phyloP scores from a whole-genome alignment of 305 asterid species.

The Withania somnifera region DNA sequence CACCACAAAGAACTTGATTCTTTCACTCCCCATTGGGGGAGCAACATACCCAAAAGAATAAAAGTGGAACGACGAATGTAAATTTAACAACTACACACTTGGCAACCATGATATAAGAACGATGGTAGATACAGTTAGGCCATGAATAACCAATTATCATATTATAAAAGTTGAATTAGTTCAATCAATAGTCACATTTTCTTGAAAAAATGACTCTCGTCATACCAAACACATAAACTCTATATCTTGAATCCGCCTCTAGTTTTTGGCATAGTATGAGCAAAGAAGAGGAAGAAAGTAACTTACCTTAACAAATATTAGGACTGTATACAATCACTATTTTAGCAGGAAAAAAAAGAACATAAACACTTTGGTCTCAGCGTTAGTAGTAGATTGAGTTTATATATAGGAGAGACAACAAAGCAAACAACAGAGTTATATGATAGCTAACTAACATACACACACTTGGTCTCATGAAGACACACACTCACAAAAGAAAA shows the following conservation, averaged over 20 bases:
- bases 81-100: background rate
- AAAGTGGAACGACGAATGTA: background rate
- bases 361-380: background rate
- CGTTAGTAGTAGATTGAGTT: background rate
- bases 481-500: background rate
- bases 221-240: background rate
- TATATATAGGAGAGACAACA: slow-evolving; percentile 20
- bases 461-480: slow-evolving; percentile 7
- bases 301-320: slow-evolving; percentile 1
- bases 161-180: background rate
- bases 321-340: background rate
- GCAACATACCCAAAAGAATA: background rate
- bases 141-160: background rate
- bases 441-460: slow-evolving; percentile 23
- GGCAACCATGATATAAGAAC: background rate
- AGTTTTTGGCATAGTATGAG: background rate
- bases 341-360: background rate
- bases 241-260: background rate
- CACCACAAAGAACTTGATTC: background rate
- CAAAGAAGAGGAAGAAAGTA: background rate
- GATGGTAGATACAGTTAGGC: background rate
- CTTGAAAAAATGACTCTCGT: background rate
- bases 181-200: background rate
- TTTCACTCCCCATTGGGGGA: background rate
- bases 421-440: slow-evolving; percentile 21